Evolutionary conservation across 2,329 filamentous ascomycete genomes (phyloP), one percentile per base, ranked within the genome.

Genomic region (Calonectria pseudoreteaudii): DNA sequence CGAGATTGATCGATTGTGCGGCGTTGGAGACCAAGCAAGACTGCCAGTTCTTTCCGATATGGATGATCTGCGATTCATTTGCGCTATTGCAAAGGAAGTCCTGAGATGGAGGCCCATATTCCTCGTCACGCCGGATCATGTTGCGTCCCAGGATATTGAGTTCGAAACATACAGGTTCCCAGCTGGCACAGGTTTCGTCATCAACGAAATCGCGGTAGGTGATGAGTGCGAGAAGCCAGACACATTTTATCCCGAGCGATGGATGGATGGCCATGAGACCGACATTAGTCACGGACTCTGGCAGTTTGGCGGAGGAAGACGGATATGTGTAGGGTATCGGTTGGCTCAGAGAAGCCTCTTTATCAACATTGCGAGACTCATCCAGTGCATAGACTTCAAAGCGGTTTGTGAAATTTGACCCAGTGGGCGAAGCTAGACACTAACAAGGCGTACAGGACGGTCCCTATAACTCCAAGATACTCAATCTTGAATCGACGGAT

Each of bases 131-230:
- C 71, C 86, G 77, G 70, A 83, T 36, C 86, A 86, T 74, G 82
- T 84, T 58, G 77, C 83, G 6, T 83, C 83, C 36, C 80, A 85
- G 62, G 87, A 88, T 60, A 83, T 88, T 71, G 85, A 87, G 72
- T 88, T 88, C 76, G 84, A 86, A 31, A 86, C 85, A 10, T 88
- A 86, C 74, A 80, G 79, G 47, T 86, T 88, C 64, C 85, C 85
- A 4, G 84, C 84, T 41, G 87, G 86, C 28, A 85, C 86, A 1
- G 81, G 84, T 10, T 85, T 88, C 50, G 78, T 85, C 9, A 82
- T 86, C 72, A 87, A 81, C 79, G 82, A 82, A 68, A 82, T 81
- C 71, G 82, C 85, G 5, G 86, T 88, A 68, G 75, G 77, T 38
- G 73, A 78, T 20, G 80, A 84, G 23, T 82, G 78, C 31, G 81